Percentiles rank a stretch among this genome's conserved stretches.
Conservation (phyloP, 176 grass and related monocot species). For the Tillandsia leiboldiana region DNA sequence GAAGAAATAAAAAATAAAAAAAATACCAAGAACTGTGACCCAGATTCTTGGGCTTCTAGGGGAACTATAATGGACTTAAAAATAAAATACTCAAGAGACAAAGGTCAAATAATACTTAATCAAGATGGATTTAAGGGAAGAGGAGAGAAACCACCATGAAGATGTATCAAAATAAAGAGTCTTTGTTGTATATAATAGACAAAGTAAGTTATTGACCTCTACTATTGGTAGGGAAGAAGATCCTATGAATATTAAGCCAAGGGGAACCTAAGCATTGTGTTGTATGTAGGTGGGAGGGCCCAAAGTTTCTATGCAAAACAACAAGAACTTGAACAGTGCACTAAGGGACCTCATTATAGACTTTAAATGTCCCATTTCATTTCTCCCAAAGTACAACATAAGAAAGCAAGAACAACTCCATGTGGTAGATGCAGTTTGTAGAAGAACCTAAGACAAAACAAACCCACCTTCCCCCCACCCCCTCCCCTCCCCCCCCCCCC, state of each 20-base stretch:
- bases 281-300: not conserved
- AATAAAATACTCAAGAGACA: too few species aligned
- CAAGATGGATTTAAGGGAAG: not conserved
- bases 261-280: not conserved
- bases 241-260: too few species aligned
- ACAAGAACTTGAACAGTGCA: conserved; percentile 2
- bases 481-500: not conserved
- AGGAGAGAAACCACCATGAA: not conserved
- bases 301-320: not conserved
- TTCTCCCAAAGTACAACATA: conserved; percentile 8
- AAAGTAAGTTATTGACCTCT: too few species aligned
- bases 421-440: conserved; percentile 4
- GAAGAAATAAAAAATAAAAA: not conserved
- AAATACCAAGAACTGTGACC: not conserved
- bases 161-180: too few species aligned
- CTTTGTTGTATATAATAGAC: too few species aligned
- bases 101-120: not conserved
- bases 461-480: not conserved
- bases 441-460: conserved; percentile 10
- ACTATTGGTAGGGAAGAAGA: not conserved
- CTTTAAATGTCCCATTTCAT: not conserved
- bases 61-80: not conserved
- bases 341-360: not conserved
- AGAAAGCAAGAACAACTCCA: conserved; percentile 1
- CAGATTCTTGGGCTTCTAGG: not conserved